phyloP scores from a whole-genome alignment of 805 yeast genomes.

The Monosporozyma aerobia region DNA sequence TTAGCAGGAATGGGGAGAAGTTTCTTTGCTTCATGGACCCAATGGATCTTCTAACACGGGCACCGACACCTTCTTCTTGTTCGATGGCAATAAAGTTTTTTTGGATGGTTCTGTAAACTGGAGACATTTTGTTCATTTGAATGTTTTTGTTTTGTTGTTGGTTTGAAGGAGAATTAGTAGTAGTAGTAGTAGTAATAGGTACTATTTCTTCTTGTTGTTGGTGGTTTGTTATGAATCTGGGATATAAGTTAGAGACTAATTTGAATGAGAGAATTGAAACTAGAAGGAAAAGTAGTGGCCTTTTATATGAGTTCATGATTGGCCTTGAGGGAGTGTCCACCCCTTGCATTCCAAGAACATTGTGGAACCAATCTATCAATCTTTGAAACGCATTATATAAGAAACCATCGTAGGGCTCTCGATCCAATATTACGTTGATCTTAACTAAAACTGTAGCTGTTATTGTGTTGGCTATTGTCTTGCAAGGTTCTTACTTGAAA shows the following conservation, averaged over 20 bases:
- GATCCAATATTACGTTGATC: background rate
- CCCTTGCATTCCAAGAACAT: background rate
- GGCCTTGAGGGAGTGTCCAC: background rate
- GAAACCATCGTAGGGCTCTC: background rate
- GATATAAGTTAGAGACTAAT: background rate
- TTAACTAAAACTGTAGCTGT: background rate
- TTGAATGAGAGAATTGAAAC: background rate
- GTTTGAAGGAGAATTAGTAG: background rate
- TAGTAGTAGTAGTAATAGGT: background rate
- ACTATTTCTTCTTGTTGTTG: background rate
- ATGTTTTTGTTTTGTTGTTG: background rate
- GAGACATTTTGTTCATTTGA: constrained; percentile 2
- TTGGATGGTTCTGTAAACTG: constrained; percentile 35
- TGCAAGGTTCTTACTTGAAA: background rate
- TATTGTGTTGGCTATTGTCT: background rate
- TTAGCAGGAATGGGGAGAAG: constrained; percentile 73
- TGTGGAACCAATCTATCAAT: background rate
- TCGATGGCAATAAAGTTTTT: constrained; percentile 51
- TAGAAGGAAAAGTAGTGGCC: background rate
- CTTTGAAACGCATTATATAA: background rate
- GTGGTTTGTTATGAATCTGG: background rate
- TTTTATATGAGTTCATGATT: background rate
- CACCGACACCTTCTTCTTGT: constrained; percentile 84
- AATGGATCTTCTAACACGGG: constrained; percentile 70
- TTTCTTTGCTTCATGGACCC: constrained; percentile 61